Base-by-base conservation (phyloP, 2,329 filamentous ascomycete species). In the Phaeosphaeria sp. region DNA sequence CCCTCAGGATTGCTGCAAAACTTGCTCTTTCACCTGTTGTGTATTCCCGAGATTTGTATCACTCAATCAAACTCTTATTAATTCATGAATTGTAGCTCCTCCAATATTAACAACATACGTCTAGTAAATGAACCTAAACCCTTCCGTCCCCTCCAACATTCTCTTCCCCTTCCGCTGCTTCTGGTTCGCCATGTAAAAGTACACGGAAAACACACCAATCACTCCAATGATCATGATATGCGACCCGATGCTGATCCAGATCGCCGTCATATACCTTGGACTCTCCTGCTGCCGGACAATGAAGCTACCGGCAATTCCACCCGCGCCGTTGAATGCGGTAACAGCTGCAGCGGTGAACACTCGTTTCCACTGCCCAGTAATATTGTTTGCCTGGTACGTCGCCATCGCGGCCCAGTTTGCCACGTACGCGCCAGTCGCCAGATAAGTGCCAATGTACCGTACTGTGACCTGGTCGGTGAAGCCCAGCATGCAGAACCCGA, bases 391-490 rank as follows among this genome's bases (percentile, higher is more conserved):
- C 88, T 90, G 72, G 44, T 75, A 76, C 6, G 73, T 73, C 6
- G 85, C 87, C 60, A 90, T 77, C 0, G 87, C 88, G 0, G 88
- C 87, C 87, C 88, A 90, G 61, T 91, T 91, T 3, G 84, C 86
- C 3, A 90, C 82, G 61, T 90, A 90, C 1, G 88, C 87, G 0
- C 88, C 88, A 0, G 88, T 90, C 0, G 87, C 87, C 1, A 91
- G 80, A 71, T 84, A 89, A 0, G 86, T 87, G 8, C 88, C 88
- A 27, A 88, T 78, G 61, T 90, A 90, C 48, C 88, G 83, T 3
- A 87, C 86, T 0, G 85, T 80, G 51, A 88, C 83, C 54, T 88
- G 82, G 15, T 79, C 75, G 0, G 83, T 78, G 68, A 90, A 87
- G 1, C 88, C 88, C 3, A 90, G 80, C 84, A 90, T 87, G 61